Base-by-base conservation (phyloP, 495 filamentous ascomycete species). In the Aspergillus kassunensis region DNA sequence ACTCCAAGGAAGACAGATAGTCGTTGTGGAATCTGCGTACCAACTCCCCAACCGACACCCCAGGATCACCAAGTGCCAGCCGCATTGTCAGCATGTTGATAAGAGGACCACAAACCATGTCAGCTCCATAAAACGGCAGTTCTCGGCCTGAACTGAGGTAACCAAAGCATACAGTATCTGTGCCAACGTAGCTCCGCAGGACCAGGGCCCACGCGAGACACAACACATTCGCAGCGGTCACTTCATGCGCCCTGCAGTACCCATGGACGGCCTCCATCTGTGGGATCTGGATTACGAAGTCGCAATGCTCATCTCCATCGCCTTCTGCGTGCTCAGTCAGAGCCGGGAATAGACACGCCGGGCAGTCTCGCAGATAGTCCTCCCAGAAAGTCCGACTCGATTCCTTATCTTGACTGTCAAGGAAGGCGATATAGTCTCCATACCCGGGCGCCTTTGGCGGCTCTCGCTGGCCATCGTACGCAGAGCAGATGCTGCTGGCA, bases 161-260 rank as follows among this genome's bases (percentile, higher is more conserved):
- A 3, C 75, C 75, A 49, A 79, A 80, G 35, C 64, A 63, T 20
- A 27, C 20, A 5, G 21, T n/a, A n/a, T n/a, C 21, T 19, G 39
- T 42, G 4, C 9, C 4, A 4, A 27, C 24, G n/a, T 42, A 42
- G 2, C 4, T 2, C 2, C n/a, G 20, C 10, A 42, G 20, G 6
- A 27, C 39, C 20, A 42, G 12, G 1, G 20, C 39, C 39, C 39
- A 42, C 2, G 23, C 39, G n/a, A 24, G 10, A 15, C 27, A 21
- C 4, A 42, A 42, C 6, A 42, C 15, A n/a, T 42, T 42, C 15
- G 39, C 20, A 11, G 16, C 8, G 5, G 39, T 42, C 11, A 42
- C 20, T 10, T 27, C 23, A 12, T 27, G 7, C 3, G 30, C 13
- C 10, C 13, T 4, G 30, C 30, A 33, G 12, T 9, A 11, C 7